Evolutionary conservation across 1,284 basidiomycete species (phyloP).

Genomic region (Mycena citricolor): DNA sequence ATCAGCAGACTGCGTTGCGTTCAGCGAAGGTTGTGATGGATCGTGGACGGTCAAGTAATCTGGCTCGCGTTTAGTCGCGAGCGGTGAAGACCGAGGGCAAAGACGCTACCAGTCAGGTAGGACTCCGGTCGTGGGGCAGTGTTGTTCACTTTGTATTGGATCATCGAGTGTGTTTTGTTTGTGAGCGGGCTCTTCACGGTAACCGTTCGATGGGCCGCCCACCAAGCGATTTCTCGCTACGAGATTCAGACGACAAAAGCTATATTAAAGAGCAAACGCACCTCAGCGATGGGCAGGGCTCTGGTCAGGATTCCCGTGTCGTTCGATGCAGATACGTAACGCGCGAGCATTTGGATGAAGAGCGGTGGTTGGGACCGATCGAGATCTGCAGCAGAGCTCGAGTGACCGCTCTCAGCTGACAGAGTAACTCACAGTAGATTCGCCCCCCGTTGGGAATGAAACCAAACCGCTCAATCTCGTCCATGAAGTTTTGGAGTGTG

Average conservation of each 20-base stretch:
- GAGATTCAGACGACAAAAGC: too few relatives aligned
- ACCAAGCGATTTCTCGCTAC: conserved; percentile 81
- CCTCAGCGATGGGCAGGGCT: conserved; percentile 51
- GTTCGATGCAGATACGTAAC: conserved; percentile 40
- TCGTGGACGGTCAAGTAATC: conserved; percentile 80
- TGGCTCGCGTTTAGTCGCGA: too few relatives aligned
- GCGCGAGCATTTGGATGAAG: conserved; percentile 40
- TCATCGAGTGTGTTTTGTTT: conserved; percentile 63
- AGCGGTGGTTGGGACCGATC: conserved; percentile 86
- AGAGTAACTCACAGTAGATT: conserved; percentile 59
- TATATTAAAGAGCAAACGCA: too few relatives aligned
- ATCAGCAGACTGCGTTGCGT: conserved; percentile 56
- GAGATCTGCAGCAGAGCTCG: conserved; percentile 51
- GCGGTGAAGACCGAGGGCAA: too few relatives aligned
- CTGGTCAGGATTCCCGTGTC: conserved; percentile 42
- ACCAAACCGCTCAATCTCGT: conserved; percentile 76
- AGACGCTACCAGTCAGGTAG: conserved; percentile 51
- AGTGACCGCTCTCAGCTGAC: conserved; percentile 3
- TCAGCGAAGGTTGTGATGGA: conserved; percentile 50
- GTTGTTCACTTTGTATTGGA: conserved; percentile 77
- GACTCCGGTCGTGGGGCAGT: conserved; percentile 89
- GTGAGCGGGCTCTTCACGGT: conserved; percentile 75
- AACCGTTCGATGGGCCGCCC: conserved; percentile 74
- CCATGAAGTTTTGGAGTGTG: conserved; percentile 91
- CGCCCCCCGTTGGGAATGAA: conserved; percentile 94